Evolutionary conservation across 805 yeast genomes (phyloP).

Genomic region (Myxozyma udenii): DNA sequence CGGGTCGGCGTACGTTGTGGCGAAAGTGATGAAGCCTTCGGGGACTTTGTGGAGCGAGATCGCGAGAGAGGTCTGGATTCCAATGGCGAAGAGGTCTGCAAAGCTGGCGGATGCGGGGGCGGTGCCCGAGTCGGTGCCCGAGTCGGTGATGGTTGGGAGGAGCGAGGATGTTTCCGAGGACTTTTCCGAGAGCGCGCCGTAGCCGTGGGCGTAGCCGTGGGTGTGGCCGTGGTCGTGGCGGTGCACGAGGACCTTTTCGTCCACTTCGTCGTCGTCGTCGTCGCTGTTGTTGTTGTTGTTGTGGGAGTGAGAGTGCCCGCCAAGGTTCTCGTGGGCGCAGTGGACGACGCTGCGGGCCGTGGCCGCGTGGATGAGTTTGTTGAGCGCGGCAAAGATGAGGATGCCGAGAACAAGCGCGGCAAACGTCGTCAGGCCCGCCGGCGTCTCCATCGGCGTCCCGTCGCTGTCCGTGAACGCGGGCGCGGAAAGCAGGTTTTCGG

Average conservation of each 20-base stretch:
- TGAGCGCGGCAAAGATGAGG: conserved; percentile 55
- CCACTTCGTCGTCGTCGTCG: conserved; percentile 16
- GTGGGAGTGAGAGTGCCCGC: conserved; percentile 28
- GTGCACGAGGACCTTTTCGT: conserved; percentile 9
- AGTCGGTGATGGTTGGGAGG: conserved; percentile 10
- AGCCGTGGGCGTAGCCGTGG: conserved; percentile 11
- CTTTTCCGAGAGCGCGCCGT: conserved; percentile 2
- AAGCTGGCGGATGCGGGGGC: conserved; percentile 74
- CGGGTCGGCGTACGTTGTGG: conserved; percentile 66
- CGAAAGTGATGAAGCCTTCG: conserved; percentile 87
- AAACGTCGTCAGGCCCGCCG: conserved; percentile 44
- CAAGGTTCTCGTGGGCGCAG: conserved; percentile 63
- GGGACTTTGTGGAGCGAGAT: conserved; percentile 88
- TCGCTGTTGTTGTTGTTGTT: conserved; percentile 31
- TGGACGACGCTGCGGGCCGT: conserved; percentile 84
- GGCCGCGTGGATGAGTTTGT: conserved; percentile 62
- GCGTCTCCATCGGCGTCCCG: conserved; percentile 23
- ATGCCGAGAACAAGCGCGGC: conserved; percentile 59
- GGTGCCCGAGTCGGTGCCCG: conserved; percentile 35
- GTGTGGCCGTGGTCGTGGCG: conserved; percentile 9
- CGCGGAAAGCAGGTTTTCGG: conserved; percentile 44
- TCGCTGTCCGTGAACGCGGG: conserved; percentile 31
- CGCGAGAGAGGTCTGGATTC: conserved; percentile 85
- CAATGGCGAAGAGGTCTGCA: conserved; percentile 85
- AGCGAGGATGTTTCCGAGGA: conserved; percentile 2